phyloP scores from a whole-genome alignment of 768 basidiomycete genomes.

The Lenzites betulinus region DNA sequence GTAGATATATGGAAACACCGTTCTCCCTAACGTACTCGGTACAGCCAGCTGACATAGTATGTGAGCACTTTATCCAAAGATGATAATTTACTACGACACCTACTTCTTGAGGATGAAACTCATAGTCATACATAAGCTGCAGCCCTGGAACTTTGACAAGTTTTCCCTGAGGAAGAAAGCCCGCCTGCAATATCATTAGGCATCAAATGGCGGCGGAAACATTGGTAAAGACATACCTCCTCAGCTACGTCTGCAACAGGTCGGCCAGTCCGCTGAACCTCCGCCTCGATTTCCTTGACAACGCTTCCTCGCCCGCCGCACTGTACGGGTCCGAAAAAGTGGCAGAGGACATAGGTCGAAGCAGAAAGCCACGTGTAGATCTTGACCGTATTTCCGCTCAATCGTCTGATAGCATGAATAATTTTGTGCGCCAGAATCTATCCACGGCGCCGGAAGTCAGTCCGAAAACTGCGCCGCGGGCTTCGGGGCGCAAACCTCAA shows the following conservation, averaged over 20 bases:
- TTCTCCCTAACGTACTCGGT: neutral
- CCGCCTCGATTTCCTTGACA: slow-evolving; percentile 8
- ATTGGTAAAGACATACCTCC: slow-evolving; percentile 9
- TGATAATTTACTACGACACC: neutral
- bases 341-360: slow-evolving; percentile 4
- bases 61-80: neutral
- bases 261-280: slow-evolving; percentile 2
- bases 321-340: slow-evolving; percentile 17
- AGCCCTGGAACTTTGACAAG: slow-evolving; percentile 22
- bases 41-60: neutral
- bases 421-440: slow-evolving; percentile 5
- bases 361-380: slow-evolving; percentile 15
- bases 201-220: neutral
- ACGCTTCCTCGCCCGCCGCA: slow-evolving; percentile 17
- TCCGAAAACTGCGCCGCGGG: neutral
- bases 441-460: neutral
- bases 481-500: slow-evolving; percentile 23
- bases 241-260: neutral
- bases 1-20: neutral
- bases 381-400: slow-evolving; percentile 19
- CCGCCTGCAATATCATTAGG: neutral
- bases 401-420: neutral
- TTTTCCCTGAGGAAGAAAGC: slow-evolving; percentile 1
- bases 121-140: slow-evolving; percentile 28
- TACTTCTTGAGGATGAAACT: slow-evolving; percentile 24